These are phyloP conservation scores for Dendrothele bispora DNA, from an alignment of 768 basidiomycete species.

Conservation along the genomic window DNA sequence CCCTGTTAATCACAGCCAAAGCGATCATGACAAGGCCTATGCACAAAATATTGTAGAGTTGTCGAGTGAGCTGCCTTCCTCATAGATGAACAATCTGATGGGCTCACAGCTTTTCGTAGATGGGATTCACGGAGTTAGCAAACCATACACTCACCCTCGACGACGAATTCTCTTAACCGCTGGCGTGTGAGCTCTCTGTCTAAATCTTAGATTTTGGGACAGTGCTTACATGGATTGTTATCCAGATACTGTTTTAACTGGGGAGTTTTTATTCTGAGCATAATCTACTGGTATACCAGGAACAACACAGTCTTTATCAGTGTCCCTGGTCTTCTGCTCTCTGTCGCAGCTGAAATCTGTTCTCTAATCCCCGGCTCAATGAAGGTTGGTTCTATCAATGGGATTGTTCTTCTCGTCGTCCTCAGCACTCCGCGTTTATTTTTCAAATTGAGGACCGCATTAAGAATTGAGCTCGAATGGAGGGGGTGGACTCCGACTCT, in stretches of 20 bases:
- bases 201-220: neutral
- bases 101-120: neutral
- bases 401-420: neutral
- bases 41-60: neutral
- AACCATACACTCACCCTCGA: neutral
- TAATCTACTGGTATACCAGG: slow-evolving; percentile 8
- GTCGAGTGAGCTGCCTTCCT: slow-evolving; percentile 2
- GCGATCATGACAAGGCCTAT: neutral
- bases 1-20: neutral
- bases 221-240: too few species aligned
- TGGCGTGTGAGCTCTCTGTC: neutral
- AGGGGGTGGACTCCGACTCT: neutral
- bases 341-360: neutral
- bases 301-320: neutral
- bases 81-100: neutral
- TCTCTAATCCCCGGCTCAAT: neutral
- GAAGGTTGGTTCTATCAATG: neutral
- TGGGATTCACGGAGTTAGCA: slow-evolving; percentile 1
- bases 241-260: neutral
- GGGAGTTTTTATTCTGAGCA: neutral
- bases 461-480: neutral
- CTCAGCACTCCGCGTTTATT: neutral
- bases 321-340: neutral
- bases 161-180: neutral
- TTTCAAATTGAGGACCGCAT: neutral